These are phyloP conservation scores for Pezicula rhizophila DNA, from an alignment of 2,329 filamentous ascomycete genomes.

Conservation along the genomic window DNA sequence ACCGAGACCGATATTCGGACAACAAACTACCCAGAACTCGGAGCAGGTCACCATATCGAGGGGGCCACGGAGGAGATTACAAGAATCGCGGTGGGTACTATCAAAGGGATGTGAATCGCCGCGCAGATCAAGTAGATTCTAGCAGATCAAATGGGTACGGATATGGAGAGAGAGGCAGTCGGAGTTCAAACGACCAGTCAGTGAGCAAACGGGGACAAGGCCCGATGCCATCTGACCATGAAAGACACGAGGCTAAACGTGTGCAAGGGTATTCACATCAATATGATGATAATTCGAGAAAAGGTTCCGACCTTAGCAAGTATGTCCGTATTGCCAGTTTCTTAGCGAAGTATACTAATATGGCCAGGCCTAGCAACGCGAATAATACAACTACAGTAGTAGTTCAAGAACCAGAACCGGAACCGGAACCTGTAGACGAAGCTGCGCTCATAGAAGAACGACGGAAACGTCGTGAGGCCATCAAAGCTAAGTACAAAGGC, in stretches of 20 bases:
- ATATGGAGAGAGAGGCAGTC: conserved; percentile 38
- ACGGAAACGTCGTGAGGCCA: conserved; percentile 75
- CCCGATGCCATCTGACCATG: conserved; percentile 51
- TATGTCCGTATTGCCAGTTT: conserved; percentile 15
- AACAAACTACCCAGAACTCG: conserved; percentile 48
- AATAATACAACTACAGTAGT: conserved; percentile 16
- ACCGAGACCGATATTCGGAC: conserved; percentile 44
- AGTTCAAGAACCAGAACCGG: conserved; percentile 39
- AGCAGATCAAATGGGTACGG: conserved; percentile 19
- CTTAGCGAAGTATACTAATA: conserved; percentile 5
- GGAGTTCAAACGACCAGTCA: conserved; percentile 50
- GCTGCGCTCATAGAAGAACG: conserved; percentile 79
- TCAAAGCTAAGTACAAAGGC: conserved; percentile 72
- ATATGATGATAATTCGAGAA: conserved; percentile 34
- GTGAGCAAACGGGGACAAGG: conserved; percentile 58
- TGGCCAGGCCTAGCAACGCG: conserved; percentile 18
- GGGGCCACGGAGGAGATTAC: conserved; percentile 25
- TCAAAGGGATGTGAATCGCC: conserved; percentile 15
- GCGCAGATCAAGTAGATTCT: conserved; percentile 9
- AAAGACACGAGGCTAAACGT: conserved; percentile 63
- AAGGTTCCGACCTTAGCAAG: conserved; percentile 34
- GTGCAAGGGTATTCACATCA: conserved; percentile 52
- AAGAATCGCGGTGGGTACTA: conserved; percentile 13
- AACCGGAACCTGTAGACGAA: conserved; percentile 65
- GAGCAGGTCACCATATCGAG: conserved; percentile 39